These are phyloP conservation scores for Urostyla sp. DNA, from an alignment of 73 alveolate genomes.

Conservation along the genomic window DNA sequence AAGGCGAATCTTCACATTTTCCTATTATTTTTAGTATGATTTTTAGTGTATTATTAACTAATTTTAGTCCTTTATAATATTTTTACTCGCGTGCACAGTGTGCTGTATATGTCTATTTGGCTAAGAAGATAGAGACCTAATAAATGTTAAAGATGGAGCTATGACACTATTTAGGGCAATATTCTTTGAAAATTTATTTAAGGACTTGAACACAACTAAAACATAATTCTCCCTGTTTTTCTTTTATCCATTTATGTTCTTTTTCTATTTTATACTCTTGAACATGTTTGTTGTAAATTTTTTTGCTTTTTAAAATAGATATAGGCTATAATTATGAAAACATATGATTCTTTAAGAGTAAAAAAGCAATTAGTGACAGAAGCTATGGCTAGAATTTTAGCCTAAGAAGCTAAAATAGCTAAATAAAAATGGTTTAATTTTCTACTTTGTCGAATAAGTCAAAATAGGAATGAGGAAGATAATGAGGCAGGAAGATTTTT, in stretches of 20 bases:
- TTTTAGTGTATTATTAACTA: background rate
- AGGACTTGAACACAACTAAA: constrained; percentile 5
- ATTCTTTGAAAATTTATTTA: background rate
- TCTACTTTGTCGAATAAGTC: constrained; percentile 28
- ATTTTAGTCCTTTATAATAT: constrained; percentile 29
- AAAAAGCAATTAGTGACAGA: constrained; percentile 62
- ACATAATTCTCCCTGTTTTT: constrained; percentile 34
- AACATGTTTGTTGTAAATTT: constrained; percentile 37
- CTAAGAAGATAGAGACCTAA: background rate
- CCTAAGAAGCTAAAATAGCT: constrained; percentile 52
- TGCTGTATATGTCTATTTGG: constrained; percentile 65
- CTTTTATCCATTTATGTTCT: constrained; percentile 34
- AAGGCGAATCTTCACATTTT: constrained; percentile 69
- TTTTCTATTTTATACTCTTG: constrained; percentile 5
- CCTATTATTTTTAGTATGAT: constrained; percentile 48
- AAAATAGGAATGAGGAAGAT: background rate
- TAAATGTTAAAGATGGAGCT: constrained; percentile 13
- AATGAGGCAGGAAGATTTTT: background rate
- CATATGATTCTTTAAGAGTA: constrained; percentile 63
- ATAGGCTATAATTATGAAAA: constrained; percentile 74
- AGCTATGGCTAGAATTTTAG: constrained; percentile 72
- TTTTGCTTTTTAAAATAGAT: constrained; percentile 44
- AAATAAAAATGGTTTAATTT: constrained; percentile 51
- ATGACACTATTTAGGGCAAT: constrained; percentile 49
- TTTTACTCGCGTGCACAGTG: constrained; percentile 9